These are phyloP conservation scores for Beta macrorhiza DNA, from an alignment of 179 eudicot species.

Conservation along the genomic window DNA sequence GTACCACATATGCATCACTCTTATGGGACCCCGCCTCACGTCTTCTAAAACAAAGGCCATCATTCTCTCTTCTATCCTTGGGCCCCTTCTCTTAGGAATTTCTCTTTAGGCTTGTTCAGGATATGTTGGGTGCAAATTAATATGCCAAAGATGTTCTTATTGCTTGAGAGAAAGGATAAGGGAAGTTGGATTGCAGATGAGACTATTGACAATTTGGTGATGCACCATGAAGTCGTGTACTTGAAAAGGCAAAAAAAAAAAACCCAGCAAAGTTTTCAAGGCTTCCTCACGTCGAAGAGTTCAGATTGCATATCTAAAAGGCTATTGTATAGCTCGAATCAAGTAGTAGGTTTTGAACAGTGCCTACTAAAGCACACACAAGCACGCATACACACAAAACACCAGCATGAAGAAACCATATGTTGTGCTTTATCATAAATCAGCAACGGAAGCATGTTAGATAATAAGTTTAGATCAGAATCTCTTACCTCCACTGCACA, in stretches of 20 bases:
- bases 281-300: not conserved
- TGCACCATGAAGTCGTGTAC: not conserved
- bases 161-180: not conserved
- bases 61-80: not conserved
- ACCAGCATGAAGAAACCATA: not conserved
- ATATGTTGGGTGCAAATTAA: not conserved
- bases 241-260: not conserved
- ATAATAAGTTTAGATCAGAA: not conserved
- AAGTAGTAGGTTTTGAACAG: not conserved
- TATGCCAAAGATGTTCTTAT: not conserved
- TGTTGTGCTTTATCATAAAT: not conserved
- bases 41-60: no score
- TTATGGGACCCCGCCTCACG: no score
- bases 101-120: not conserved
- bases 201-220: not conserved
- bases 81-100: not conserved
- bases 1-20: no score
- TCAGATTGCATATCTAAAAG: not conserved
- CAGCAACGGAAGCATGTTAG: slow-evolving; percentile 2
- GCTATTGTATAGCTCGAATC: not conserved
- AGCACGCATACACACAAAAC: no score
- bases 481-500: slow-evolving; percentile 85
- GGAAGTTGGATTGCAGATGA: no score
- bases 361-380: not conserved
- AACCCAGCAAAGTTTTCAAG: not conserved